Conservation (phyloP, 1,284 basidiomycete species). For the Ganoderma sinense region DNA sequence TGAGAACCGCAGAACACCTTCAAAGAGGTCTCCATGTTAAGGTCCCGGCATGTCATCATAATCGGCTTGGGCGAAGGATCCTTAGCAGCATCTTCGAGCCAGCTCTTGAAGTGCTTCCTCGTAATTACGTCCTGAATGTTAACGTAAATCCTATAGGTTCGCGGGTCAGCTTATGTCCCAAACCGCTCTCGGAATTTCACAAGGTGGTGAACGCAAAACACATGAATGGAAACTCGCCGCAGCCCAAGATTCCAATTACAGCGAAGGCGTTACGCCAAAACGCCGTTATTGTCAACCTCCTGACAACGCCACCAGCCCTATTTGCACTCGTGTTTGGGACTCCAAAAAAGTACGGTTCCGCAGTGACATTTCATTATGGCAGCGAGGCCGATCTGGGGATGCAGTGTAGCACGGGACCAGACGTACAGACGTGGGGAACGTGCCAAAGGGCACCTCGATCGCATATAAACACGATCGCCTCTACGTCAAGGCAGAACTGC, state of each 20-base stretch:
- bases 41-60: constrained; percentile 91
- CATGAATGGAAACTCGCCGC: background rate
- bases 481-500: background rate
- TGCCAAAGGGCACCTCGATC: background rate
- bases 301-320: background rate
- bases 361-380: background rate
- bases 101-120: constrained; percentile 77
- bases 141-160: constrained; percentile 77
- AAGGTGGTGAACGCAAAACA: too few species aligned
- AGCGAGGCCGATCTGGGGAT: background rate
- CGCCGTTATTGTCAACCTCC: background rate
- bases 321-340: background rate
- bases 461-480: background rate
- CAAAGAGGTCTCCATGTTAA: constrained; percentile 98
- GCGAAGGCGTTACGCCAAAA: background rate
- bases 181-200: too few species aligned
- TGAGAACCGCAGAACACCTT: constrained; percentile 95
- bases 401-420: background rate
- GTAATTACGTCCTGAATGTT: constrained; percentile 88
- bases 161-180: background rate
- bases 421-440: too few species aligned
- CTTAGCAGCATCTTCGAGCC: constrained; percentile 68
- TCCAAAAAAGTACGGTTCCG: background rate
- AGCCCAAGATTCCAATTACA: background rate
- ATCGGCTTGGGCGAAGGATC: constrained; percentile 67